phyloP scores from a whole-genome alignment of 345 rosid genomes.

The Balakata baccata region DNA sequence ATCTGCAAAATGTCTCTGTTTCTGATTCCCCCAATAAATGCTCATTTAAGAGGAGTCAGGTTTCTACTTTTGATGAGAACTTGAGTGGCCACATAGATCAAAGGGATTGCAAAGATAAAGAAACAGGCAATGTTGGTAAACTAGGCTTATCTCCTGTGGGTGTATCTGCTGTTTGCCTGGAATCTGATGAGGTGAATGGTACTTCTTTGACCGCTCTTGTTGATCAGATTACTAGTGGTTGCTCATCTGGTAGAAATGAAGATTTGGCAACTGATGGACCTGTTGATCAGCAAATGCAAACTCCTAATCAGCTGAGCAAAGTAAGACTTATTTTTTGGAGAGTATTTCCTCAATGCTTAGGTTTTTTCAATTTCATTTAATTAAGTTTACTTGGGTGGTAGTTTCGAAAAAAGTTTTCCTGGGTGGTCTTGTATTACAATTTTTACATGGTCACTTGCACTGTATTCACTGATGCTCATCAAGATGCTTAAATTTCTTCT shows the following conservation, averaged over 20 bases:
- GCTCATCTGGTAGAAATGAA: constrained; percentile 13
- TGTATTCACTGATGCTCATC: constrained; percentile 1
- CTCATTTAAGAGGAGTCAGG: constrained; percentile 19
- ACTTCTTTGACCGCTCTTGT: constrained; percentile 16
- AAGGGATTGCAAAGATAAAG: constrained; percentile 21
- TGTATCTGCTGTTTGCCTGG: constrained; percentile 22
- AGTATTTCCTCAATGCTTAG: constrained; percentile 11
- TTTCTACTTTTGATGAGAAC: constrained; percentile 22
- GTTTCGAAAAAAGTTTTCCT: not conserved
- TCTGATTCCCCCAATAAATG: constrained; percentile 22
- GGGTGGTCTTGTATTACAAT: not conserved
- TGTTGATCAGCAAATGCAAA: constrained; percentile 15
- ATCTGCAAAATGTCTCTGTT: constrained; percentile 22
- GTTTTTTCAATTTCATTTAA: constrained; percentile 10
- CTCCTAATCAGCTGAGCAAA: constrained; percentile 26
- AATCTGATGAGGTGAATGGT: constrained; percentile 28
- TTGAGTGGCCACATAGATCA: constrained; percentile 17
- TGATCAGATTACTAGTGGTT: constrained; percentile 19
- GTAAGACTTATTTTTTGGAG: constrained; percentile 9
- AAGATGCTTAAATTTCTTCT: not conserved
- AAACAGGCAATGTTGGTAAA: constrained; percentile 18
- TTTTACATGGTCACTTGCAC: not conserved
- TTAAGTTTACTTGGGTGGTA: not conserved
- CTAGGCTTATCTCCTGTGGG: constrained; percentile 27
- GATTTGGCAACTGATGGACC: constrained; percentile 12